These are phyloP conservation scores for Tuber microsphaerosporum DNA, from an alignment of 495 filamentous ascomycete species.

Conservation along the genomic window DNA sequence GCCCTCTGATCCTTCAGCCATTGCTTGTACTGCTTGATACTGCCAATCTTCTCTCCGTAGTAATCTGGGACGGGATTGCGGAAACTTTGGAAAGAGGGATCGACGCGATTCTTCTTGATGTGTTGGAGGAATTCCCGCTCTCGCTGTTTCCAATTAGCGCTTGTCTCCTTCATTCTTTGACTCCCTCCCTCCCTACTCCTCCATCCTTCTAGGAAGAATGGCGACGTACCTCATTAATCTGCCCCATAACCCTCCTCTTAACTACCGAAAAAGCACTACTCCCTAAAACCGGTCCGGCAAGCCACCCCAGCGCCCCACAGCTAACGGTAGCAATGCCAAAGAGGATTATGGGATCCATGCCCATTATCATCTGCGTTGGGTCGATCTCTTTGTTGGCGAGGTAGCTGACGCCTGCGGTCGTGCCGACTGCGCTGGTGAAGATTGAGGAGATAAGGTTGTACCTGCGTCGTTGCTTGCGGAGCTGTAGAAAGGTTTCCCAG, in stretches of 20 bases:
- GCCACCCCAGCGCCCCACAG: constrained; percentile 72
- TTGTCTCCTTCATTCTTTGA: not conserved
- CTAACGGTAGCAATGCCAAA: constrained; percentile 67
- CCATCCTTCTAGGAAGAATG: not conserved
- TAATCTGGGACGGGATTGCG: constrained; percentile 63
- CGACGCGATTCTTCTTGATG: constrained; percentile 82
- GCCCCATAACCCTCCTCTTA: constrained; percentile 57
- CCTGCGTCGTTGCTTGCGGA: constrained; percentile 74
- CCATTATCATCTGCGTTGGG: constrained; percentile 59
- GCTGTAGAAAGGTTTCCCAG: constrained; percentile 90
- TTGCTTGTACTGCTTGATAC: constrained; percentile 77
- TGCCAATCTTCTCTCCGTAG: constrained; percentile 92
- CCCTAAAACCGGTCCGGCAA: constrained; percentile 73
- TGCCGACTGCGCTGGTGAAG: constrained; percentile 53
- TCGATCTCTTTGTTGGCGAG: constrained; percentile 63
- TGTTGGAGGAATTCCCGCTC: constrained; percentile 84
- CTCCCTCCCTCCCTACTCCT: not conserved
- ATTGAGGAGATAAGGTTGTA: constrained; percentile 73
- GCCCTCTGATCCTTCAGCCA: constrained; percentile 97
- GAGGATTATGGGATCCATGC: constrained; percentile 78
- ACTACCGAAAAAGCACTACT: constrained; percentile 64
- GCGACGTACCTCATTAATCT: constrained; percentile 59
- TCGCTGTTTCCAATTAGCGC: constrained; percentile 52
- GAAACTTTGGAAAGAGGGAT: constrained; percentile 63
- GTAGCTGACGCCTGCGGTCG: constrained; percentile 55